Evolutionary conservation across 108 stramenopile genomes (phyloP).

Genomic region (Nitzschia sp.): DNA sequence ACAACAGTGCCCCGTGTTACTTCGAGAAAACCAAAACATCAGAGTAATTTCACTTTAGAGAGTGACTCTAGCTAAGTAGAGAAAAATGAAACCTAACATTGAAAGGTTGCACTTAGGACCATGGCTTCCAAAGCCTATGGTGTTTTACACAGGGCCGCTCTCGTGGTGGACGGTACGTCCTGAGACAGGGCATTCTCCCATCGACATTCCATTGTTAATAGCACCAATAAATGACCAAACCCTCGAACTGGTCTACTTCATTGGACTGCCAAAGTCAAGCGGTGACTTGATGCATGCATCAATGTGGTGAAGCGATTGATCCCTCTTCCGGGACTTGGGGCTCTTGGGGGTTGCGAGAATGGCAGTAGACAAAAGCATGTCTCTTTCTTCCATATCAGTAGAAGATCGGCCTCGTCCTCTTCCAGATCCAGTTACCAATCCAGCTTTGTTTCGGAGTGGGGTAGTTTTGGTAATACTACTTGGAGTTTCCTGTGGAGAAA

Average conservation of each 20-base stretch:
- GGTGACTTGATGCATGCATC: slow-evolving; percentile 45
- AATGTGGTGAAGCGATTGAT: slow-evolving; percentile 44
- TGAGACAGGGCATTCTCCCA: no score
- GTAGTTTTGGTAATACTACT: slow-evolving; percentile 7
- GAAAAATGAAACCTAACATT: no score
- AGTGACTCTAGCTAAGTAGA: no score
- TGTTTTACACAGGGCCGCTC: no score
- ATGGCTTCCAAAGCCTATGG: no score
- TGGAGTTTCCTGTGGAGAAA: slow-evolving; percentile 23
- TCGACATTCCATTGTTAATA: no score
- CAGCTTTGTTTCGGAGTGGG: slow-evolving; percentile 10
- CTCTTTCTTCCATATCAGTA: slow-evolving; percentile 18
- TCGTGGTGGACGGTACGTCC: no score
- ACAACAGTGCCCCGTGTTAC: no score
- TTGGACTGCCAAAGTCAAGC: slow-evolving; percentile 37
- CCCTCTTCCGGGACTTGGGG: slow-evolving; percentile 24
- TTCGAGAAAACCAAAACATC: no score
- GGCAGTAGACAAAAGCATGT: slow-evolving; percentile 35
- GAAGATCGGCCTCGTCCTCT: slow-evolving; percentile 12
- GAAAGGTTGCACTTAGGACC: no score
- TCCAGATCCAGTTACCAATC: slow-evolving; percentile 37
- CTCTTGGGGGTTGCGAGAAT: slow-evolving; percentile 40
- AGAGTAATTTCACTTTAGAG: no score
- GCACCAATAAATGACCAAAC: no score
- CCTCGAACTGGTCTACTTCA: background rate